Percentiles rank a stretch among this genome's conserved stretches.
Conservation (phyloP, 192 early-diverging fungal species). For the Backusella circina region DNA sequence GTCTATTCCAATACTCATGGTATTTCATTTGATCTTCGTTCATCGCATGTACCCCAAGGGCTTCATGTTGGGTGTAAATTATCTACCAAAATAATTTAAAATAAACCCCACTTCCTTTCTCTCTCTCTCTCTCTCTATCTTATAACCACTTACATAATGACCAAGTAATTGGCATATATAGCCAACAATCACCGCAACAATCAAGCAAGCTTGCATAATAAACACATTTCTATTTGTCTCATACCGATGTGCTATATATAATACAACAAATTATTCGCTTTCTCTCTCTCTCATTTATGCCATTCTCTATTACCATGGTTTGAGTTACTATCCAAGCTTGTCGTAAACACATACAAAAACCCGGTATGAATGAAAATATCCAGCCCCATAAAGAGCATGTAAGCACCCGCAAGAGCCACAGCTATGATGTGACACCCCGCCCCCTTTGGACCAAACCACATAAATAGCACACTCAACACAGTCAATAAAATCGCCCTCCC, state of each 20-base stretch:
- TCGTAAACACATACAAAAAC: conserved; percentile 24
- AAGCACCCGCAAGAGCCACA: conserved; percentile 32
- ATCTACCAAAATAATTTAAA: too few relatives aligned
- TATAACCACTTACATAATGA: neutral
- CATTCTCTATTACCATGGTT: conserved; percentile 2
- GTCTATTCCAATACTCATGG: neutral
- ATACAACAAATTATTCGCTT: neutral
- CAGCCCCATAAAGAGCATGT: conserved; percentile 35
- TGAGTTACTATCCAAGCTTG: conserved; percentile 12
- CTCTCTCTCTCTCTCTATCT: too few relatives aligned
- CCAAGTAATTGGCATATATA: neutral
- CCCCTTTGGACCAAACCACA: conserved; percentile 2
- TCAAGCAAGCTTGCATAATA: conserved; percentile 11
- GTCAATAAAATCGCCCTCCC: conserved; percentile 37
- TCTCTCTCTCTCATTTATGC: neutral
- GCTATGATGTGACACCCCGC: conserved; percentile 25
- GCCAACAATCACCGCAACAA: neutral
- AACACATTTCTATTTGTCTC: neutral
- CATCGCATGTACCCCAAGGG: too few relatives aligned
- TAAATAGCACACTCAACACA: conserved; percentile 26
- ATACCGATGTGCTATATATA: neutral
- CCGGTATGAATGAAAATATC: conserved; percentile 42
- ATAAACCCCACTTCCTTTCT: too few relatives aligned
- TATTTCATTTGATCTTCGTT: neutral
- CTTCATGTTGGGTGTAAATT: neutral